A percentile compares a stretch with the other conserved stretches of the same genome.
Conservation (phyloP, 306 rosid genomes). For the Delonix regia region DNA sequence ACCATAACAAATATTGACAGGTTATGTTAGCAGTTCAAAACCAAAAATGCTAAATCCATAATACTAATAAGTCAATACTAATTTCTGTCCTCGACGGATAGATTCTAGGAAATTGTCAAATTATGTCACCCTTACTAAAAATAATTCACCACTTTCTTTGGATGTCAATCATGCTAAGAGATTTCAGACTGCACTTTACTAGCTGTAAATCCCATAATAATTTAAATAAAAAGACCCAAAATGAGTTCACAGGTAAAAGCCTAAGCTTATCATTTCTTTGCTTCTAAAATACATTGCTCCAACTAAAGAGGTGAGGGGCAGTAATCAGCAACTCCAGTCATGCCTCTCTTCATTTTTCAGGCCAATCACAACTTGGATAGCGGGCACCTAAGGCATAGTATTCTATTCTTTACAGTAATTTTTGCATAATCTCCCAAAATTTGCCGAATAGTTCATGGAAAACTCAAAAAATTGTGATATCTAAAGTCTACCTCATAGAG, state of each 20-base stretch:
- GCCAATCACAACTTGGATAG: not conserved
- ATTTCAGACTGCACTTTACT: not conserved
- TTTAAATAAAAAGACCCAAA: not conserved
- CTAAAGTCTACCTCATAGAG: too few relatives aligned
- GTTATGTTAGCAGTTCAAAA: not conserved
- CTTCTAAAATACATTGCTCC: not conserved
- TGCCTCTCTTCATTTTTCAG: not conserved
- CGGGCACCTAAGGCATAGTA: not conserved
- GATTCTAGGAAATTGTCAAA: not conserved
- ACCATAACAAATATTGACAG: not conserved
- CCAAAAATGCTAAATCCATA: not conserved
- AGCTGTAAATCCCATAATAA: not conserved
- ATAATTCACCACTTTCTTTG: not conserved
- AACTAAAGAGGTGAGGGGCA: not conserved
- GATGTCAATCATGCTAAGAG: not conserved
- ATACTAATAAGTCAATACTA: not conserved
- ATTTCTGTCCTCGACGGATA: not conserved
- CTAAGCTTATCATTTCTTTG: not conserved
- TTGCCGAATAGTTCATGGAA: not conserved
- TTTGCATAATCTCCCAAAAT: too few relatives aligned
- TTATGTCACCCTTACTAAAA: not conserved
- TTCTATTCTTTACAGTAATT: not conserved
- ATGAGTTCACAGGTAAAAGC: not conserved
- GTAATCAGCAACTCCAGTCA: not conserved
- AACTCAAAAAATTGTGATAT: not conserved